Conservation (phyloP, 331 rosid genomes). For the Malus hybrid region DNA sequence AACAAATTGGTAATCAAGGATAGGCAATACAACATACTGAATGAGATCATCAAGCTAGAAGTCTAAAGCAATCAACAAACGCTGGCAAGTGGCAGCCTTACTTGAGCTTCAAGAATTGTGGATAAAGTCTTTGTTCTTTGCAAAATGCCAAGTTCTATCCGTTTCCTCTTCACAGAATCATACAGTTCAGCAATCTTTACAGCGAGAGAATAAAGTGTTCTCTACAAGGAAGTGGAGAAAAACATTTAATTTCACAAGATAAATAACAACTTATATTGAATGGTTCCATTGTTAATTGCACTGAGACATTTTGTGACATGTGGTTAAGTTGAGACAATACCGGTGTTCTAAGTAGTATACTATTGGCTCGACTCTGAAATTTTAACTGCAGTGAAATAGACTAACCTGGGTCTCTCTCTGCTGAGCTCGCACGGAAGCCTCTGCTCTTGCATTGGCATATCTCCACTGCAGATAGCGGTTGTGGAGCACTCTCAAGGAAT, state of each 20-base stretch:
- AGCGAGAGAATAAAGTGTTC: slow-evolving; percentile 47
- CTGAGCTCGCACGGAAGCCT: slow-evolving; percentile 38
- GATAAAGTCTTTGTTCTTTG: slow-evolving; percentile 50
- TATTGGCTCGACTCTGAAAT: not conserved
- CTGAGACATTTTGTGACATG: no score
- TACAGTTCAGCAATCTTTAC: slow-evolving; percentile 46
- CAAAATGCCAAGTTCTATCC: slow-evolving; percentile 48
- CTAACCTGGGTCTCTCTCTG: slow-evolving; percentile 58
- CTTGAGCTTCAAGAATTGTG: slow-evolving; percentile 69
- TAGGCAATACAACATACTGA: not conserved
- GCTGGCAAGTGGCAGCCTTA: slow-evolving; percentile 21
- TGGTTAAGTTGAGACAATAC: no score
- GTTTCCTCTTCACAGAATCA: slow-evolving; percentile 52
- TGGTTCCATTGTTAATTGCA: no score
- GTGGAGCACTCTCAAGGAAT: slow-evolving; percentile 48
- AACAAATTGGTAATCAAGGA: not conserved
- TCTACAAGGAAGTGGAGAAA: slow-evolving; percentile 32
- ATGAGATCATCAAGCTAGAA: slow-evolving; percentile 8
- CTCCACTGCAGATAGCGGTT: slow-evolving; percentile 77
- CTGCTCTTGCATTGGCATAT: slow-evolving; percentile 58
- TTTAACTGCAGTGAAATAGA: not conserved
- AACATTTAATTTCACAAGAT: not conserved
- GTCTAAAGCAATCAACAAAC: slow-evolving; percentile 4
- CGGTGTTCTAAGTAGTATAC: no score
- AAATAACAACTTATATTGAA: no score